phyloP scores from a whole-genome alignment of 2,329 filamentous ascomycete genomes.

The Capronia coronata region DNA sequence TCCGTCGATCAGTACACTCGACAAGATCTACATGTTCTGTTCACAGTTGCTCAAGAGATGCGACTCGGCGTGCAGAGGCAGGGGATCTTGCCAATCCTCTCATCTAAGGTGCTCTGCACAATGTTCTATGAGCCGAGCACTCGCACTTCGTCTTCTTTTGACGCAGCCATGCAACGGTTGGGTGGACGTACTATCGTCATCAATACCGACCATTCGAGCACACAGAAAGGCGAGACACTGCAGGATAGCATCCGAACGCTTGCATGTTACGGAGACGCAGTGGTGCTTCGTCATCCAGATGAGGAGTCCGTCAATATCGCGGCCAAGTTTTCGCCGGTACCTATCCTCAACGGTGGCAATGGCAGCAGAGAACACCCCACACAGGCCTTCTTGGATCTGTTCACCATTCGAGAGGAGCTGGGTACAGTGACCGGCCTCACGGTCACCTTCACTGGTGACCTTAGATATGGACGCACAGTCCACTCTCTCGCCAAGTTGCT shows the following conservation, averaged over 20 bases:
- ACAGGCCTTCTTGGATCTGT: conserved; percentile 93
- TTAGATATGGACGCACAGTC: conserved; percentile 87
- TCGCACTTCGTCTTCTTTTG: conserved; percentile 89
- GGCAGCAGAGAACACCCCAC: conserved; percentile 94
- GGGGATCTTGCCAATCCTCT: conserved; percentile 79
- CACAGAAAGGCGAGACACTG: conserved; percentile 87
- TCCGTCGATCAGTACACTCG: conserved; percentile 88
- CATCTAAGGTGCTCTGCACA: conserved; percentile 77
- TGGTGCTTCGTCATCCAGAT: conserved; percentile 90
- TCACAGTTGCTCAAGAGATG: conserved; percentile 98
- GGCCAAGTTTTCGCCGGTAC: conserved; percentile 79
- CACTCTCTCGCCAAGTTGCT: conserved; percentile 93
- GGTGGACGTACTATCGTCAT: conserved; percentile 80
- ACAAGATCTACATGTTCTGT: conserved; percentile 82
- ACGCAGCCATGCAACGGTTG: conserved; percentile 96
- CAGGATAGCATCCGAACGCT: conserved; percentile 91
- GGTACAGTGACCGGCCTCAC: conserved; percentile 92
- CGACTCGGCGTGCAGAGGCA: conserved; percentile 87
- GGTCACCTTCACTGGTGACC: conserved; percentile 91
- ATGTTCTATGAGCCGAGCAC: conserved; percentile 99
- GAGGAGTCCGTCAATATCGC: conserved; percentile 74
- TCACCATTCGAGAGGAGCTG: conserved; percentile 95
- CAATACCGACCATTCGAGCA: conserved; percentile 76
- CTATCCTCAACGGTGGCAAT: conserved; percentile 95
- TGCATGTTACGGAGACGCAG: conserved; percentile 86